These are phyloP conservation scores for Amaranthus hypochondriacus DNA, from an alignment of 148 eudicot genomes.

Conservation along the genomic window DNA sequence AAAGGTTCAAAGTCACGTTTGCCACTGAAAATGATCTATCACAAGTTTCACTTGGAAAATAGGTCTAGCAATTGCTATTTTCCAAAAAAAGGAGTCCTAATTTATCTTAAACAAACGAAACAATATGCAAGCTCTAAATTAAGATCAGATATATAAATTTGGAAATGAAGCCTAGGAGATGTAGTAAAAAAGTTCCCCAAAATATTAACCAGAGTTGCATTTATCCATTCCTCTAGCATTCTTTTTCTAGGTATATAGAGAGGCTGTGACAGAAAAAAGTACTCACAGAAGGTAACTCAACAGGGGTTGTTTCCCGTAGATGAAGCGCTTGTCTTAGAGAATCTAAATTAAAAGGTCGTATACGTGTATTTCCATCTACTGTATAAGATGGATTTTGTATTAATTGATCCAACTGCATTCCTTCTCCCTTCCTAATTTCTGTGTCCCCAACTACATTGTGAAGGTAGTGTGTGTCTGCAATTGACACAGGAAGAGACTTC, in stretches of 20 bases:
- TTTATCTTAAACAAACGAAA: neutral
- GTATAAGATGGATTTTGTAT: constrained; percentile 54
- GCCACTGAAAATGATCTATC: neutral
- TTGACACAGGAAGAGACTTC: constrained; percentile 80
- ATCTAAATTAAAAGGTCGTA: constrained; percentile 76
- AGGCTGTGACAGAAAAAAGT: neutral
- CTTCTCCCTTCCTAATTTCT: constrained; percentile 93
- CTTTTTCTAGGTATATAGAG: neutral
- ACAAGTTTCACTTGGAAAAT: neutral
- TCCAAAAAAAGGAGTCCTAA: neutral
- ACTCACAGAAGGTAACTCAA: constrained; percentile 78
- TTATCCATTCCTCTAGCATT: neutral
- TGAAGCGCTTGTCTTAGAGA: constrained; percentile 76
- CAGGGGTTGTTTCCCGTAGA: constrained; percentile 64
- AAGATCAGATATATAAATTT: neutral
- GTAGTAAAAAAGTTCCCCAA: neutral
- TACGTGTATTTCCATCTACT: constrained; percentile 52
- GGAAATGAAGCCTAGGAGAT: neutral
- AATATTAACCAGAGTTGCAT: neutral
- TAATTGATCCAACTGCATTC: constrained; percentile 92
- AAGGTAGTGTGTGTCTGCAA: constrained; percentile 90
- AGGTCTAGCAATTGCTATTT: neutral
- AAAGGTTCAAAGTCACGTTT: neutral
- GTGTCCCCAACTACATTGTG: constrained; percentile 93
- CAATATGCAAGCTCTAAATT: neutral